These are phyloP conservation scores for Clavispora asparagi DNA, from an alignment of 805 yeast species.

Conservation along the genomic window DNA sequence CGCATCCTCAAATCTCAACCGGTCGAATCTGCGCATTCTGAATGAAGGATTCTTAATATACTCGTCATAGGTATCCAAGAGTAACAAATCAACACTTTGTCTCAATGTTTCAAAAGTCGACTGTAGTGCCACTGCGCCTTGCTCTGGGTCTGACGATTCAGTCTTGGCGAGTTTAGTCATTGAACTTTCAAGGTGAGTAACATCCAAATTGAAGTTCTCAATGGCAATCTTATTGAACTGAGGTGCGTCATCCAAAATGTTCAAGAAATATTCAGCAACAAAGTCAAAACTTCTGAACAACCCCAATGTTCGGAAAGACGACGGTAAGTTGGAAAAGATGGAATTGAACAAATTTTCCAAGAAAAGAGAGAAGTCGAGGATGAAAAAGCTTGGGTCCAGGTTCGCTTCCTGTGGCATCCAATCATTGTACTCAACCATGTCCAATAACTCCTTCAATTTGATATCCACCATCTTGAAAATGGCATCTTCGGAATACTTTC, in stretches of 20 bases:
- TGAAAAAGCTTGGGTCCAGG: conserved; percentile 63
- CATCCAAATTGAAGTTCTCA: conserved; percentile 72
- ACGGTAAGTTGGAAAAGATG: conserved; percentile 77
- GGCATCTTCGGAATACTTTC: conserved; percentile 71
- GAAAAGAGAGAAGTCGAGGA: conserved; percentile 80
- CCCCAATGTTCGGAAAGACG: conserved; percentile 70
- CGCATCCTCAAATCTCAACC: conserved; percentile 73
- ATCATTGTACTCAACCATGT: conserved; percentile 73
- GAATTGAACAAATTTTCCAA: conserved; percentile 81
- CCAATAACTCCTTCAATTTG: conserved; percentile 74
- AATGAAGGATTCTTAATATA: conserved; percentile 47
- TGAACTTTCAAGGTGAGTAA: conserved; percentile 64
- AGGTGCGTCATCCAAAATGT: conserved; percentile 51
- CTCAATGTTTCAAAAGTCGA: conserved; percentile 75
- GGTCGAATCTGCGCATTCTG: conserved; percentile 55
- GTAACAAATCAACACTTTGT: conserved; percentile 71
- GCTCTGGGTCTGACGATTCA: conserved; percentile 6
- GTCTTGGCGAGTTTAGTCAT: conserved; percentile 34
- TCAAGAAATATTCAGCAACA: conserved; percentile 65
- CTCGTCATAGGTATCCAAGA: conserved; percentile 57
- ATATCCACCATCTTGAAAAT: conserved; percentile 79
- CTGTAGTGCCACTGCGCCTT: conserved; percentile 49
- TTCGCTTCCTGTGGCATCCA: conserved; percentile 58
- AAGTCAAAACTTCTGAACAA: conserved; percentile 84
- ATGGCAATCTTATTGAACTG: conserved; percentile 57